Evolutionary conservation across 495 filamentous ascomycete species (phyloP), one percentile per base, ranked within the genome.

Genomic region (Annulohypoxylon maeteangense): DNA sequence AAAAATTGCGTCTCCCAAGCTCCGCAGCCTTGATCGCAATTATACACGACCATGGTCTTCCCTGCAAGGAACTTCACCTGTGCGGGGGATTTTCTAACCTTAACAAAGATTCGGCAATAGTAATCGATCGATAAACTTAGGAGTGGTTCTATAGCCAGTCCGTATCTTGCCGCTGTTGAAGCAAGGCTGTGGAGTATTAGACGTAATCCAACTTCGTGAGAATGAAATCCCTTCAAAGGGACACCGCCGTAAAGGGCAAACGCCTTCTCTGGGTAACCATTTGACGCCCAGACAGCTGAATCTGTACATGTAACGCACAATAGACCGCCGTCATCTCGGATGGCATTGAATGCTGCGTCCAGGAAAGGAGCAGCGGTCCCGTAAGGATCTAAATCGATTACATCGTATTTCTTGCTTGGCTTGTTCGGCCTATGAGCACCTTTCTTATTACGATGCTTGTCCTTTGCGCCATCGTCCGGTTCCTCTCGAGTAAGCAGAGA

Each of bases 231-330:
- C 79, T 95, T 97, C 29, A 93, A 79, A 0, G 96, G 93, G 12
- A 92, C 78, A 16, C 95, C 95, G 10, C 96, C 95, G 74, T 99
- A 99, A 18, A 97, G 84, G 0, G 95, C 87, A 75, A 90, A 98
- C 12, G 92, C 87, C 80, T 99, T 99, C 76, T 99, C 95, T 0
- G 90, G 88, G 75, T 97, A 98, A 25, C 94, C 93, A 44, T 90
- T 90, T 0, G 95, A 98, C 0, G 95, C 95, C 86, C 92, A 98
- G 12, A 98, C 91, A 11, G 90, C 92, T 5, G 94, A 92, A 81
- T 99, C 95, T 0, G 95, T 99, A 79, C 95, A 98, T 6, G 95
- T 99, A 18, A 98, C 90, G 78, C 94, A 98, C 6, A 99, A 86
- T 12, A 99, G 84, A 16, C 96, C 95, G 4, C 93, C 94, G 61